Evolutionary conservation across 805 yeast species (phyloP), one percentile per base, ranked within the genome.

Genomic region (Metschnikowia similis): DNA sequence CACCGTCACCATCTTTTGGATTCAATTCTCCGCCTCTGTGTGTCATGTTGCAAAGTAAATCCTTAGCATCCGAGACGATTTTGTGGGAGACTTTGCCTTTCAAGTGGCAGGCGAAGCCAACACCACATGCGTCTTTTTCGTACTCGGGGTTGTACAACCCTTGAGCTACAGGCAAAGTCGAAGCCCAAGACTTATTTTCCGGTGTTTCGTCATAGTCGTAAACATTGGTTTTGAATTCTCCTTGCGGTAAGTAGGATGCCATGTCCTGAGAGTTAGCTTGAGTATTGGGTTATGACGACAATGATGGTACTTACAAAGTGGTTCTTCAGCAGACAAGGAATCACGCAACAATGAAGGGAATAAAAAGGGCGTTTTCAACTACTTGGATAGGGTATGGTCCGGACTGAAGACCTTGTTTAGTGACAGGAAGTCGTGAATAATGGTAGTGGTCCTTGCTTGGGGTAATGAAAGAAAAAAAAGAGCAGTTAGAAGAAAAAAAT

Each of bases 11-110:
- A 67, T 92, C 97, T 62, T 90, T 83, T 21, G 97, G 96, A 64
- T 91, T 96, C 52, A 96, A 96, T 53, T 91, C 97, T 37, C 98
- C 98, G 66, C 99, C 99, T 74, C 99, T 83, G 70, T 92, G 99
- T 54, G 97, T 88, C 99, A 92, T 94, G 73, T 94, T 92, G 75
- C 98, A 91, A 48, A 92, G 82, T 62, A 92, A 74, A 65, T 81
- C 82, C 58, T 83, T 77, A 38, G 96, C 96, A 72, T 94, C 98
- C 38, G 95, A 83, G 52, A 92, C 90, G 60, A 92, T 89, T 66
- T 91, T 90, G 75, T 94, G 99, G 48, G 95, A 85, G 28, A 83
- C 80, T 30, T 76, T 66, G 50, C 97, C 97, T 69, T 90, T 89
- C 72, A 91, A 86, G 74, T 92, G 89, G 67, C 97, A 89, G 42